phyloP scores from a whole-genome alignment of 805 yeast species.

The Alloascoidea hylecoeti region DNA sequence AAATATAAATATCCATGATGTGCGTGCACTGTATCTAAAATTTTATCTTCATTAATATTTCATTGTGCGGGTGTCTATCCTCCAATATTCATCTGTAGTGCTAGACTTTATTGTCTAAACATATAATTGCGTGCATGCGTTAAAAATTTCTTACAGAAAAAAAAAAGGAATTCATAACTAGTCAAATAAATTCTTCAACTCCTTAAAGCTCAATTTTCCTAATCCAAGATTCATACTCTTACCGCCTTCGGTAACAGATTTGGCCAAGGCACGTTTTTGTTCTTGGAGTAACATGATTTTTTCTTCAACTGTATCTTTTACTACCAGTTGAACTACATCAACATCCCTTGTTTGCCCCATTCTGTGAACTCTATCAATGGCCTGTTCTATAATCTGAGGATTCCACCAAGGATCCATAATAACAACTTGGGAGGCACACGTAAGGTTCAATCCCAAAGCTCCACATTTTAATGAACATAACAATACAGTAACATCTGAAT shows the following conservation, averaged over 20 bases:
- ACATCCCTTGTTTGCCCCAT: constrained; percentile 30
- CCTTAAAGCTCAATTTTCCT: constrained; percentile 2
- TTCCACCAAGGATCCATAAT: constrained; percentile 36
- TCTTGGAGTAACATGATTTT: constrained; percentile 20
- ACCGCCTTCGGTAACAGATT: constrained; percentile 16
- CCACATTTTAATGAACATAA: constrained; percentile 30
- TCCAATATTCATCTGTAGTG: too few relatives aligned
- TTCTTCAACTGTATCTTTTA: constrained; percentile 25
- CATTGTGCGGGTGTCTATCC: too few relatives aligned
- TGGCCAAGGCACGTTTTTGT: constrained; percentile 19
- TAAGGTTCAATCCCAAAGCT: constrained; percentile 28
- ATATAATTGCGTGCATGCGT: too few relatives aligned
- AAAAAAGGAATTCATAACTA: neutral
- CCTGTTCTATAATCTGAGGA: constrained; percentile 35
- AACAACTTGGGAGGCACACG: constrained; percentile 26
- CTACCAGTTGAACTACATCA: constrained; percentile 27
- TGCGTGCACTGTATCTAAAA: too few relatives aligned
- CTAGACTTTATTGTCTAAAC: too few relatives aligned
- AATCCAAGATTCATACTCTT: constrained; percentile 7
- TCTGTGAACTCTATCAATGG: constrained; percentile 35
- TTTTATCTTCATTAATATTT: too few relatives aligned
- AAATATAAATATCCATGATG: too few relatives aligned
- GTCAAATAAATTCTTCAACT: neutral
- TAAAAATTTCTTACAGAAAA: too few relatives aligned
- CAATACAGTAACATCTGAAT: constrained; percentile 16